A percentile compares a stretch with the other conserved stretches of the same genome.
These are phyloP conservation scores for Cokeromyces recurvatus DNA, from an alignment of 371 early-diverging fungal genomes.

Conservation along the genomic window DNA sequence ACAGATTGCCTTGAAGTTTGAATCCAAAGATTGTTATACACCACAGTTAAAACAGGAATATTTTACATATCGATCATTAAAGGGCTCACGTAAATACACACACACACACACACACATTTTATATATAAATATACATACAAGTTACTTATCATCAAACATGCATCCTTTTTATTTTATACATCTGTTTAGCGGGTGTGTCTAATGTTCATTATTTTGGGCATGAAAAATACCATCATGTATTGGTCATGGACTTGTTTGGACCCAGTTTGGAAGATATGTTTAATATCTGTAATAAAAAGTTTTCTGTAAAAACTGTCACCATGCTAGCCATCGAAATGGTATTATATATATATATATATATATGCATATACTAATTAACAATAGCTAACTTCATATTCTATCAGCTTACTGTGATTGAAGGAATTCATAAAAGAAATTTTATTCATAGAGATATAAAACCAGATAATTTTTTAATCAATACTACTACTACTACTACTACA, in stretches of 20 bases:
- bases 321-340: slow-evolving; percentile 95
- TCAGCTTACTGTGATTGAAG: slow-evolving; percentile 81
- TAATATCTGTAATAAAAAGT: slow-evolving; percentile 84
- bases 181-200: slow-evolving; percentile 84
- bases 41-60: slow-evolving; percentile 95
- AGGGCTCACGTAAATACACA: slow-evolving; percentile 55
- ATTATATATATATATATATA: slow-evolving; percentile 1
- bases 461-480: slow-evolving; percentile 93
- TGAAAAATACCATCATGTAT: slow-evolving; percentile 83
- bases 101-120: too few species aligned
- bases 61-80: slow-evolving; percentile 80
- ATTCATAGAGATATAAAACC: slow-evolving; percentile 99
- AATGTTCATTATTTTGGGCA: slow-evolving; percentile 88
- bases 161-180: too few species aligned
- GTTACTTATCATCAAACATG: too few species aligned
- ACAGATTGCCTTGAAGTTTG: slow-evolving; percentile 90
- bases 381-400: too few species aligned
- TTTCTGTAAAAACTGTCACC: slow-evolving; percentile 86
- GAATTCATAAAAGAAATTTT: slow-evolving; percentile 88
- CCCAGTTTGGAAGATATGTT: slow-evolving; percentile 93
- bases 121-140: too few species aligned
- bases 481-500: slow-evolving; percentile 19
- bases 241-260: slow-evolving; percentile 94
- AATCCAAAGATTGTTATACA: slow-evolving; percentile 85
- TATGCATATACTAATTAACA: too few species aligned